Evolutionary conservation across 495 filamentous ascomycete genomes (phyloP), one percentile per base, ranked within the genome.

Genomic region (Viridothelium virens): DNA sequence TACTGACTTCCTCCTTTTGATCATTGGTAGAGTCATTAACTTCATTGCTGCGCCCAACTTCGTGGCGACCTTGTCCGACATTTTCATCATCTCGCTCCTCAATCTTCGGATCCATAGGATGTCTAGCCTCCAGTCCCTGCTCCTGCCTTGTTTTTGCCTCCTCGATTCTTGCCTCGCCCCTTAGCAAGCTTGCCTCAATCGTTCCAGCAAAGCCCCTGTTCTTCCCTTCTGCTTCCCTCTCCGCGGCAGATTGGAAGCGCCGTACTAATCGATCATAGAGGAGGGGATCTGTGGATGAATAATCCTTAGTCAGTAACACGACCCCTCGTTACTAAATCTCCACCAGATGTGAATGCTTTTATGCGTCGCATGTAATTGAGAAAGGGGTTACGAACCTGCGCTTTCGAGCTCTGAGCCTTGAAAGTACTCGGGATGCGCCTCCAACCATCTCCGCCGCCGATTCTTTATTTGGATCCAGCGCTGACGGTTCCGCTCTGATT

Each of bases 231-330:
- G 80, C 82, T 74, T 91, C 87, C 63, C 89, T 82, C 77, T 95
- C 90, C 14, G 82, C 80, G 14, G 87, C 74, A 2, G 85, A 85
- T 63, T 91, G 90, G 75, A 92, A 92, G 67, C 87, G 87, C 56
- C 89, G 86, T 70, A 95, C 84, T 14, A 92, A 79, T 64, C 84
- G 83, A 73, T 93, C 90, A 78, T 95, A 92, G 53, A 91, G 82
- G 33, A 92, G 78, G 0, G 90, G 89, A 75, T 92, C 89, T 89
- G 77, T 62, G 68, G 68, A 64, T 50, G 63, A 65, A 47, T 67
- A 65, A 50, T 64, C 62, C 64, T 50, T 41, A 37, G 33, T 44
- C 34, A 67, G 34, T 56, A 14, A n/a, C n/a, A 36, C 16, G 37
- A 61, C 5, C 38, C 53, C 37, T 62, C 6, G 44, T 7, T 11